Evolutionary conservation across 257 asterid genomes (phyloP).

Genomic region (Fraxinus cuspidata): DNA sequence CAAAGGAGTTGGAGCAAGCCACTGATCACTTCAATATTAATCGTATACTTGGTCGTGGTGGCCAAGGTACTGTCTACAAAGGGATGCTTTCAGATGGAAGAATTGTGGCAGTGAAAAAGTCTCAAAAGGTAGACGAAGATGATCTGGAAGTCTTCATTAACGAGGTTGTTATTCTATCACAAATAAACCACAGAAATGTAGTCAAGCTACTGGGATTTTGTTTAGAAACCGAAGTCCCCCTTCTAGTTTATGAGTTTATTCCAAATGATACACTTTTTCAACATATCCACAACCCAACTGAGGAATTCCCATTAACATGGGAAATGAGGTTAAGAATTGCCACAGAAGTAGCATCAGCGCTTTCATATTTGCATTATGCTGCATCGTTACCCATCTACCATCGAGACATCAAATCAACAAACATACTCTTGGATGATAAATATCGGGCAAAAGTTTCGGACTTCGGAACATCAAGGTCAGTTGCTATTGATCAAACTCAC

Average conservation of each 20-base stretch:
- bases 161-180: constrained; percentile 19
- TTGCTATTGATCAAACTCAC: constrained; percentile 15
- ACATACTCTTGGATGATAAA: constrained; percentile 15
- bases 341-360: background rate
- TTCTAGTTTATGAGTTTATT: background rate
- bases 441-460: background rate
- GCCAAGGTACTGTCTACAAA: constrained; percentile 27
- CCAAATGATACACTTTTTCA: constrained; percentile 9
- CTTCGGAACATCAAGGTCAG: constrained; percentile 3
- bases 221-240: background rate
- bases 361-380: constrained; percentile 17
- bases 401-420: constrained; percentile 20
- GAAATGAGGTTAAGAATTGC: constrained; percentile 6
- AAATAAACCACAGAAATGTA: constrained; percentile 20
- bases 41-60: constrained; percentile 21
- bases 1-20: background rate
- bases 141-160: constrained; percentile 18
- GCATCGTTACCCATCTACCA: constrained; percentile 17
- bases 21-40: too few relatives aligned
- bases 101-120: constrained; percentile 18
- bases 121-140: background rate
- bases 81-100: constrained; percentile 20
- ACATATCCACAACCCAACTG: constrained; percentile 6
- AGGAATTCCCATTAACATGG: constrained; percentile 11
- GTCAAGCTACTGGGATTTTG: constrained; percentile 18